Evolutionary conservation across 805 yeast species (phyloP).

Genomic region (Soucietia sequanensis): DNA sequence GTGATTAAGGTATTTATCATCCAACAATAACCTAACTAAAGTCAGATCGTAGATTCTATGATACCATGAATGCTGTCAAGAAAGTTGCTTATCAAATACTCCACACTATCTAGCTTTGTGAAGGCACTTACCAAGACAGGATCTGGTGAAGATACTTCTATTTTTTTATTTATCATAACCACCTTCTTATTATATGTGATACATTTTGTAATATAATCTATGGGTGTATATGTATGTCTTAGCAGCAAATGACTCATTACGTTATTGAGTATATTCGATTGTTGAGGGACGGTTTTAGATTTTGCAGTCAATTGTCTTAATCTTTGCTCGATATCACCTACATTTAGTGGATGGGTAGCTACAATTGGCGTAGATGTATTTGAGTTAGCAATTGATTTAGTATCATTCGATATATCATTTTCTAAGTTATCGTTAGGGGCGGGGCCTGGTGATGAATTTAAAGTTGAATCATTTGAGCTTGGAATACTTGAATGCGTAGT

Average conservation of each 20-base stretch:
- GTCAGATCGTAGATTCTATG: too few relatives aligned
- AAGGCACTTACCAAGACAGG: conserved; percentile 62
- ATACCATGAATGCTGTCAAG: conserved; percentile 11
- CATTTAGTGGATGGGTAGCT: conserved; percentile 1
- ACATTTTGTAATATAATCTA: conserved; percentile 60
- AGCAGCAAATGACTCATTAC: conserved; percentile 27
- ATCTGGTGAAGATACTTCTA: conserved; percentile 64
- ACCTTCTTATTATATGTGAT: conserved; percentile 58
- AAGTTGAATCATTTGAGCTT: conserved; percentile 6
- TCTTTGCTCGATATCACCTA: not conserved
- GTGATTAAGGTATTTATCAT: too few relatives aligned
- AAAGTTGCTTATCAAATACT: conserved; percentile 43
- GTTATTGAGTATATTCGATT: conserved; percentile 14
- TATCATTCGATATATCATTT: conserved; percentile 12
- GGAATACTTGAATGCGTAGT: conserved; percentile 3
- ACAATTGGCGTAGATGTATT: too few relatives aligned
- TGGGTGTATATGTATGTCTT: conserved; percentile 32
- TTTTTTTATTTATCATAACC: conserved; percentile 58
- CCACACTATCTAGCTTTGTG: conserved; percentile 62
- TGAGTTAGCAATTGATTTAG: conserved; percentile 6
- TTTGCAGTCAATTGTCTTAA: conserved; percentile 1
- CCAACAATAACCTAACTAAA: too few relatives aligned
- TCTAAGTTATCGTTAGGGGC: conserved; percentile 24
- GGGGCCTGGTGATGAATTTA: conserved; percentile 5
- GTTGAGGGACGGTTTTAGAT: conserved; percentile 6